Percentiles rank a stretch among this genome's conserved stretches.
These are phyloP conservation scores for Amauroascus niger DNA, from an alignment of 2,329 filamentous ascomycete genomes.

Conservation along the genomic window DNA sequence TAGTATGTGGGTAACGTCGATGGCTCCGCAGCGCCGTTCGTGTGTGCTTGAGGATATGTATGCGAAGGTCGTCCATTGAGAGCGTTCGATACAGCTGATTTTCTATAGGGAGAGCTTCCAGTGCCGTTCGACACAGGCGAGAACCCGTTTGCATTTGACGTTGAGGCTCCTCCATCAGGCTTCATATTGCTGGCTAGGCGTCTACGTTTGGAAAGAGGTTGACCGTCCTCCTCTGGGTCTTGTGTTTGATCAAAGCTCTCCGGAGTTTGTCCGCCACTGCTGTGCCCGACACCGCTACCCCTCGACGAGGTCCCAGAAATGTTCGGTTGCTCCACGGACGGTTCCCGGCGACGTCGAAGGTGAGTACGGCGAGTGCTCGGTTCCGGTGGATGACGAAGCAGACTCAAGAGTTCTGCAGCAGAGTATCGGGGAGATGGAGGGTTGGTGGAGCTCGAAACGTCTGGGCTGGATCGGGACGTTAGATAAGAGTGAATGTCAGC, in stretches of 20 bases:
- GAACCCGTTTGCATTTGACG: constrained; percentile 47
- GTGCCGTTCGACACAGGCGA: constrained; percentile 51
- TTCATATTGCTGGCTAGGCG: constrained; percentile 52
- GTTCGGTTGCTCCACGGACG: constrained; percentile 23
- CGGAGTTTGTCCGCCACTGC: constrained; percentile 22
- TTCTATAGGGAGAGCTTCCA: constrained; percentile 36
- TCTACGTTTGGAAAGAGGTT: constrained; percentile 48
- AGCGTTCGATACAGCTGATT: constrained; percentile 39
- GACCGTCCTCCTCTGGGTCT: constrained; percentile 23
- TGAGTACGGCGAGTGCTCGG: constrained; percentile 10
- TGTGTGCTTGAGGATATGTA: constrained; percentile 30
- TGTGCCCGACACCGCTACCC: constrained; percentile 20
- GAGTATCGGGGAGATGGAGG: constrained; percentile 7
- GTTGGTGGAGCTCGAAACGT: constrained; percentile 3
- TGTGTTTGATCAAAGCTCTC: constrained; percentile 19
- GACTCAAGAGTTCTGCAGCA: constrained; percentile 6
- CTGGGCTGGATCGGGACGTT: constrained; percentile 7
- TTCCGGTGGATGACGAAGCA: background rate
- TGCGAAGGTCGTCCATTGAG: constrained; percentile 48
- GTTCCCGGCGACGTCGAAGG: constrained; percentile 27
- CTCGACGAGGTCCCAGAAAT: constrained; percentile 19
- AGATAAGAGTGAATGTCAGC: constrained; percentile 18
- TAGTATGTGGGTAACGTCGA: constrained; percentile 49
- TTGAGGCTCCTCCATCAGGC: constrained; percentile 42
- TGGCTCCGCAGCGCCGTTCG: constrained; percentile 31